Conservation (phyloP, 2,329 filamentous ascomycete genomes). For the Nannizziopsis arthrosporioides region DNA sequence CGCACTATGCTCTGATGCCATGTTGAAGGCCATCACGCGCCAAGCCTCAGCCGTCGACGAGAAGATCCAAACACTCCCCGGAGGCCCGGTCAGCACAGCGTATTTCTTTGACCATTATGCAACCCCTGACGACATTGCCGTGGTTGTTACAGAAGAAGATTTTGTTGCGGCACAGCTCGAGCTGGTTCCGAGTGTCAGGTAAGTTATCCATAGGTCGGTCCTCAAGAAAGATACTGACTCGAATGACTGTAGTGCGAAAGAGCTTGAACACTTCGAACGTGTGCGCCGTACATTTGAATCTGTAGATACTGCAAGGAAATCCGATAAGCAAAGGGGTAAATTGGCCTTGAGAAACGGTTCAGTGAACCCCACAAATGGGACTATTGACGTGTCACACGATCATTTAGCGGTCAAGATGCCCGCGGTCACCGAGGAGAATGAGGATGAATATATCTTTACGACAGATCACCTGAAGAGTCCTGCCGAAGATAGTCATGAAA, state of each 20-base stretch:
- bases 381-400: neutral
- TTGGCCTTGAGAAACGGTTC: slow-evolving; percentile 11
- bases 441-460: slow-evolving; percentile 31
- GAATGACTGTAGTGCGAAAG: slow-evolving; percentile 54
- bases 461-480: slow-evolving; percentile 26
- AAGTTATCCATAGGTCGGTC: slow-evolving; percentile 15
- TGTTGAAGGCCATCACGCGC: slow-evolving; percentile 95
- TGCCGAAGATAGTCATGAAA: neutral
- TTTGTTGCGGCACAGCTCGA: slow-evolving; percentile 72
- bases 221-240: slow-evolving; percentile 18
- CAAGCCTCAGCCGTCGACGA: slow-evolving; percentile 73
- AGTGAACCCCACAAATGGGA: slow-evolving; percentile 27
- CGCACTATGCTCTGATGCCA: slow-evolving; percentile 90
- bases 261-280: slow-evolving; percentile 78
- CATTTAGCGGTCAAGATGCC: slow-evolving; percentile 10
- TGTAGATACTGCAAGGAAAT: slow-evolving; percentile 37
- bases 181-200: slow-evolving; percentile 75
- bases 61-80: slow-evolving; percentile 58
- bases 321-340: slow-evolving; percentile 15
- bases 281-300: slow-evolving; percentile 74
- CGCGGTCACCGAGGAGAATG: slow-evolving; percentile 18
- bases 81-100: slow-evolving; percentile 60
- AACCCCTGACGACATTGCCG: slow-evolving; percentile 66
- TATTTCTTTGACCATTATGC: slow-evolving; percentile 95
- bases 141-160: slow-evolving; percentile 80